phyloP scores from a whole-genome alignment of 305 asterid species.

The Rubia tinctorum region DNA sequence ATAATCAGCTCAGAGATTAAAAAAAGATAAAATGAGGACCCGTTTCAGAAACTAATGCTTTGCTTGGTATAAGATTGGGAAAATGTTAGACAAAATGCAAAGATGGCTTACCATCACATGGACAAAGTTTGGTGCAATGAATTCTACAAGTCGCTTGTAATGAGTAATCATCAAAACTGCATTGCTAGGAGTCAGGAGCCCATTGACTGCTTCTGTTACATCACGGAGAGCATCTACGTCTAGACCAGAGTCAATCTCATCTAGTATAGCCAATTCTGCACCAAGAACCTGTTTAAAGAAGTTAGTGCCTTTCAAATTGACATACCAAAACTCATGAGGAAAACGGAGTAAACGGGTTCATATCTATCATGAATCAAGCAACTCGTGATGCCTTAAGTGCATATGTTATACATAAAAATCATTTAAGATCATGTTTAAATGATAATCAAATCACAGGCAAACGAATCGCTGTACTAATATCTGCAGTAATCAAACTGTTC shows the following conservation, averaged over 20 bases:
- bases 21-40: background rate
- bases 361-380: background rate
- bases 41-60: background rate
- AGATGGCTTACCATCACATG: slow-evolving; percentile 80
- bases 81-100: background rate
- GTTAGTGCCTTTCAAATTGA: slow-evolving; percentile 1
- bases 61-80: too few species aligned
- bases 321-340: background rate
- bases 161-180: slow-evolving; percentile 94
- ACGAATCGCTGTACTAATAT: background rate
- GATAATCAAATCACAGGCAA: background rate
- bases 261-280: slow-evolving; percentile 84
- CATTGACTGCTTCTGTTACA: slow-evolving; percentile 81
- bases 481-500: background rate
- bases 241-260: slow-evolving; percentile 97
- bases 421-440: background rate
- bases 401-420: background rate
- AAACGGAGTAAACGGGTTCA: background rate
- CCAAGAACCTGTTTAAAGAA: slow-evolving; percentile 72
- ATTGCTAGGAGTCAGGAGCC: slow-evolving; percentile 57
- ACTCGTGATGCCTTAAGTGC: background rate
- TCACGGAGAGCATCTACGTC: slow-evolving; percentile 96
- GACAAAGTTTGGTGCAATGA: slow-evolving; percentile 68
- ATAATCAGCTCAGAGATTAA: slow-evolving; percentile 14
- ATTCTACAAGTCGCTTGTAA: slow-evolving; percentile 78